These are phyloP conservation scores for Takashimella koratensis DNA, from an alignment of 1,284 basidiomycete species.

Conservation along the genomic window DNA sequence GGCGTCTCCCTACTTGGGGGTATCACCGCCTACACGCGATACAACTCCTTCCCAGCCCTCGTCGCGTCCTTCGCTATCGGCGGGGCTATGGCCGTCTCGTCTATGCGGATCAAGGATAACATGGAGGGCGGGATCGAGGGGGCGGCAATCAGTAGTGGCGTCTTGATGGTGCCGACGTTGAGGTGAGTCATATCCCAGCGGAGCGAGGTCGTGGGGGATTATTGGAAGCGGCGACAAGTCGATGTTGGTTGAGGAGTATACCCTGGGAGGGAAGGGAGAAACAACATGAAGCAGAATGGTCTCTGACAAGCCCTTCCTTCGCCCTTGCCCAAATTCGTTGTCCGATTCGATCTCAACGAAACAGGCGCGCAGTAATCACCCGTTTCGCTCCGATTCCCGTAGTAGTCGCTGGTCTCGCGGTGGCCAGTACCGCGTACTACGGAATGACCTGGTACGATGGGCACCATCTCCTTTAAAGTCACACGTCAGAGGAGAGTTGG, in stretches of 20 bases:
- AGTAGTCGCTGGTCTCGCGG: background rate
- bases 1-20: constrained; percentile 18
- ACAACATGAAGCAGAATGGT: too few relatives aligned
- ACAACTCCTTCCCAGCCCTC: constrained; percentile 28
- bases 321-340: background rate
- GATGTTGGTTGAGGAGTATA: too few relatives aligned
- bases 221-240: too few relatives aligned
- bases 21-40: constrained; percentile 31
- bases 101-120: constrained; percentile 37
- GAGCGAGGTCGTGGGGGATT: too few relatives aligned
- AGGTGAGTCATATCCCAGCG: background rate
- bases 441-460: background rate
- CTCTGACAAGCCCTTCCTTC: background rate
- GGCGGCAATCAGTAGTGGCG: constrained; percentile 22
- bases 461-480: too few relatives aligned
- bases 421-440: background rate
- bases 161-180: constrained; percentile 4
- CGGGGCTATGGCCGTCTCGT: constrained; percentile 29
- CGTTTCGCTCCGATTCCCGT: background rate
- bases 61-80: constrained; percentile 29
- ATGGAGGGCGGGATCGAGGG: constrained; percentile 32
- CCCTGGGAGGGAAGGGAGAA: too few relatives aligned
- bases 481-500: too few relatives aligned
- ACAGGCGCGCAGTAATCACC: background rate
- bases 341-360: too few relatives aligned